Evolutionary conservation across 768 basidiomycete genomes (phyloP).

Genomic region (Termitomyces sp.): DNA sequence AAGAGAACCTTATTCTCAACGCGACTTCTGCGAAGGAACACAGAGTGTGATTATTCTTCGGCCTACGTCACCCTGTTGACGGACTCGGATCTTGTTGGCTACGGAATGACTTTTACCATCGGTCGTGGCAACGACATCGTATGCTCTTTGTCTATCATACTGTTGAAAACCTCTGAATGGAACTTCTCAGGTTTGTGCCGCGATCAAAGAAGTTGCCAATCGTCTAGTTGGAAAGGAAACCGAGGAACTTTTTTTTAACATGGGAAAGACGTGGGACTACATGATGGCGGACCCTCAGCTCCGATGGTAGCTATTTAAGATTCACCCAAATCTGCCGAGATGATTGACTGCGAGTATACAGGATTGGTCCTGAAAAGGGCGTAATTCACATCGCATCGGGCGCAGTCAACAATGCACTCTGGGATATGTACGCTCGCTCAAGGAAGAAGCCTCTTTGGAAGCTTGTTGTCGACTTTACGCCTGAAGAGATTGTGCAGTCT

Average conservation of each 20-base stretch:
- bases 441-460: conserved; percentile 92
- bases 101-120: conserved; percentile 94
- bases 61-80: conserved; percentile 85
- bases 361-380: conserved; percentile 94
- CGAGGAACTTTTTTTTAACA: conserved; percentile 80
- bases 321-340: background rate
- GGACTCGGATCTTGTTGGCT: conserved; percentile 74
- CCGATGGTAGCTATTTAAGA: conserved; percentile 58
- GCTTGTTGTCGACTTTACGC: conserved; percentile 86
- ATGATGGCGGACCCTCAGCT: conserved; percentile 88
- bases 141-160: conserved; percentile 15
- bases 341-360: conserved; percentile 23
- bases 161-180: background rate
- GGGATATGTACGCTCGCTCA: conserved; percentile 89
- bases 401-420: conserved; percentile 89
- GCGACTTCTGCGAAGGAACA: conserved; percentile 60
- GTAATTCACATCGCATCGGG: conserved; percentile 90
- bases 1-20: background rate
- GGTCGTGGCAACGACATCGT: conserved; percentile 95
- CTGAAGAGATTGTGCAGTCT: conserved; percentile 76
- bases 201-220: conserved; percentile 76
- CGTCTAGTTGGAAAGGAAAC: conserved; percentile 82
- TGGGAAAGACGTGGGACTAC: conserved; percentile 90
- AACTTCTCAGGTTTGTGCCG: conserved; percentile 63
- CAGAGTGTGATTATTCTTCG: conserved; percentile 93